Evolutionary conservation across 2,329 filamentous ascomycete species (phyloP), one percentile per base, ranked within the genome.

Genomic region (Trichoderma sp.): DNA sequence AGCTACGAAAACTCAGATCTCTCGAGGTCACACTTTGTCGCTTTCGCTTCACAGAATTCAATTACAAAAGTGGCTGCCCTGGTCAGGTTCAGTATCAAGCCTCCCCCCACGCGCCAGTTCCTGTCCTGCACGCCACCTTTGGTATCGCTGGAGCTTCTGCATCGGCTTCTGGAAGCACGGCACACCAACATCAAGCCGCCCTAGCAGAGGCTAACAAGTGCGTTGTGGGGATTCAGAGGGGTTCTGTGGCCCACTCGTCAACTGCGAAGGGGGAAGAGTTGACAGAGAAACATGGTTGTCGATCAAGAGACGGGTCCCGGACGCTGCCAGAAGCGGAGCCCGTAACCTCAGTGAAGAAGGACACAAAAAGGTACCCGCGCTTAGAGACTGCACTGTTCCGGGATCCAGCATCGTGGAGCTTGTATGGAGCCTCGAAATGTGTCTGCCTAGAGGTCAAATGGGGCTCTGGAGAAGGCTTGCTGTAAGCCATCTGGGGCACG

Each of bases 121-220:
- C 37, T 22, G 22, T 29, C 12, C 34, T 60, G 63, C 61, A 60
- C 39, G 35, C 63, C 50, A 52, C 67, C 32, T 39, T 39, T 34
- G 61, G 48, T 64, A 39, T 54, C 25, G 29, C 32, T 53, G 56
- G 50, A 48, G 45, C 50, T 68, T 68, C 67, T 59, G 67, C 67
- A 68, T 61, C 67, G 60, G 67, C 67, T 68, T 68, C 67, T 68
- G 67, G 67, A 68, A 68, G 67, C 54, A 68, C 63, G 61, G 64
- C 67, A 67, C 67, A 57, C 63, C 63, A 53, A 68, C 54, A 60
- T 67, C 35, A 54, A 35, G 56, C 32, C 67, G 37, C 48, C 48
- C 67, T 61, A 66, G 39, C n/a, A 27, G 29, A 53, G 15, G 54
- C 53, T 56, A 63, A 32, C 32, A 54, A 48, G 19, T 19, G 35